Evolutionary conservation across 352 stramenopile genomes (phyloP).

Genomic region (Pythium rishiriense): DNA sequence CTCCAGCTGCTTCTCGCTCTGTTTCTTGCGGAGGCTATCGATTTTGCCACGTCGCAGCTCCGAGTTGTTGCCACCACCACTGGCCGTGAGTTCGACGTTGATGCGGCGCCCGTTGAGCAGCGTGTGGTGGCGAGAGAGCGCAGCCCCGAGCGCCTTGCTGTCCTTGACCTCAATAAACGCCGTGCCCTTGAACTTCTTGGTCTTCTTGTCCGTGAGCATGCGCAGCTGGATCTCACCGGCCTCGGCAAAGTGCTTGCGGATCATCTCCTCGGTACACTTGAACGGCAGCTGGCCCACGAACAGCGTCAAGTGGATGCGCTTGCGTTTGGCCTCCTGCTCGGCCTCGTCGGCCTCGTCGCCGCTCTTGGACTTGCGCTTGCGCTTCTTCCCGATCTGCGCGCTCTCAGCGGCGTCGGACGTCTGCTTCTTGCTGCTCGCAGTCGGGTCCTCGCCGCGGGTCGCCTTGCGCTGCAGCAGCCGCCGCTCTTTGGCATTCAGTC

Average conservation of each 20-base stretch:
- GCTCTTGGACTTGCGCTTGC: slow-evolving; percentile 39
- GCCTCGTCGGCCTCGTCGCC: slow-evolving; percentile 27
- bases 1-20: slow-evolving; percentile 81
- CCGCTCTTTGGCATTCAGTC: slow-evolving; percentile 55
- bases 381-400: slow-evolving; percentile 42
- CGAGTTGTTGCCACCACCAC: slow-evolving; percentile 82
- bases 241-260: slow-evolving; percentile 74
- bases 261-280: slow-evolving; percentile 60
- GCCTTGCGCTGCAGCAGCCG: slow-evolving; percentile 50
- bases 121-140: slow-evolving; percentile 79
- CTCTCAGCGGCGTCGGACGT: not conserved
- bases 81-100: slow-evolving; percentile 86
- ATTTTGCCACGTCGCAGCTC: slow-evolving; percentile 72
- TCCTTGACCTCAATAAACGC: slow-evolving; percentile 87
- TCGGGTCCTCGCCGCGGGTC: slow-evolving; percentile 37
- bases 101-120: slow-evolving; percentile 79
- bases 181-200: slow-evolving; percentile 79
- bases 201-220: slow-evolving; percentile 86
- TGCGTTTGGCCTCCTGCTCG: slow-evolving; percentile 42
- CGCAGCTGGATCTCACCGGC: slow-evolving; percentile 75
- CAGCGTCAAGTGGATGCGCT: slow-evolving; percentile 85
- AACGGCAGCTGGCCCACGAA: slow-evolving; percentile 84
- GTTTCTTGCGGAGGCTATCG: slow-evolving; percentile 71
- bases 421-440: slow-evolving; percentile 28
- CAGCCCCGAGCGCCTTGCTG: slow-evolving; percentile 76